Conservation (phyloP, 768 basidiomycete species). For the Termitomyces heimii region DNA sequence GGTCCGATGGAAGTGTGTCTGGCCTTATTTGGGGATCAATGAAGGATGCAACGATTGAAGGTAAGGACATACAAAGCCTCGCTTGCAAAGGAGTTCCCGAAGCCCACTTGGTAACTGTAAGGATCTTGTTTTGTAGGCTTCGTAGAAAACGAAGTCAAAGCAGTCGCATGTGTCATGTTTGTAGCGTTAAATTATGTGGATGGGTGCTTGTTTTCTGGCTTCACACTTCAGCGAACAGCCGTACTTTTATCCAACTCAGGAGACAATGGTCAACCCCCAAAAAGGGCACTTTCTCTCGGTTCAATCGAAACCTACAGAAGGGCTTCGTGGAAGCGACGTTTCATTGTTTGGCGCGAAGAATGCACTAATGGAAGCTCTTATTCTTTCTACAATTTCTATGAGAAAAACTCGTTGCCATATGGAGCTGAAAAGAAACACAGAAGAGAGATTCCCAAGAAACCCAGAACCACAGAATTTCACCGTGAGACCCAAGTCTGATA, state of each 20-base stretch:
- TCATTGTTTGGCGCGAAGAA: no score
- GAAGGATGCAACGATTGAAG: background rate
- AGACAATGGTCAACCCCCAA: background rate
- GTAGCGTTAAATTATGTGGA: no score
- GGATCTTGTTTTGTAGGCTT: constrained; percentile 39
- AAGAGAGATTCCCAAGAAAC: no score
- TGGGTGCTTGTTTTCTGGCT: background rate
- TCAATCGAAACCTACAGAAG: no score
- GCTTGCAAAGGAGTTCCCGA: constrained; percentile 51
- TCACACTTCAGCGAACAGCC: background rate
- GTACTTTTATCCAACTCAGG: background rate
- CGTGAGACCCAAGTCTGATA: no score
- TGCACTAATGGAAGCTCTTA: no score
- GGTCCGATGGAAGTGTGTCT: constrained; percentile 48
- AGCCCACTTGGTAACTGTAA: constrained; percentile 52
- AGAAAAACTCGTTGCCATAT: no score
- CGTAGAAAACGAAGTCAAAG: constrained; percentile 31
- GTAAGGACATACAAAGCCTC: constrained; percentile 42
- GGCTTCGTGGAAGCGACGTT: no score
- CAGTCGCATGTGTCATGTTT: constrained; percentile 29
- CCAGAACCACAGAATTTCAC: no score
- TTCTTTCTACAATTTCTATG: no score
- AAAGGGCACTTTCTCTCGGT: no score
- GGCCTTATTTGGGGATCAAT: constrained; percentile 29
- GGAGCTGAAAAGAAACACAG: no score